phyloP scores from a whole-genome alignment of 2,329 filamentous ascomycete species.

The Calonectria hongkongensis region DNA sequence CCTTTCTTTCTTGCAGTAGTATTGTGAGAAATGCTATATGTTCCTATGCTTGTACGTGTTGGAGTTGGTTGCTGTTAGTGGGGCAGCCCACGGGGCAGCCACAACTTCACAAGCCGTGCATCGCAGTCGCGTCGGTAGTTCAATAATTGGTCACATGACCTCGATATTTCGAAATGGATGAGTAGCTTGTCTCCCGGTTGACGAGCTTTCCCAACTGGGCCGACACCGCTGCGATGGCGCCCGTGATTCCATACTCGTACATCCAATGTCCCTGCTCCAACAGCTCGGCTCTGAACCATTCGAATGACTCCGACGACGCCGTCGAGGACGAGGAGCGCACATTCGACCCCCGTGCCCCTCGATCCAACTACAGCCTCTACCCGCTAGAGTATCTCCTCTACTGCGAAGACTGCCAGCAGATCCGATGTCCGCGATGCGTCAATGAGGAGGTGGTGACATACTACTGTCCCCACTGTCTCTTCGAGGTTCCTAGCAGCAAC shows the following conservation, averaged over 20 bases:
- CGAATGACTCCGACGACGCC: constrained; percentile 58
- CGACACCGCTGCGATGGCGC: constrained; percentile 64
- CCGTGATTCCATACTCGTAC: constrained; percentile 77
- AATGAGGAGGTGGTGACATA: constrained; percentile 95
- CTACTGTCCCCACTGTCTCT: constrained; percentile 96
- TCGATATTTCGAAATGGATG: constrained; percentile 41
- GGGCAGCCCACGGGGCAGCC: neutral
- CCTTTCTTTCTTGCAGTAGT: too few species aligned
- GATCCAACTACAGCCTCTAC: constrained; percentile 93
- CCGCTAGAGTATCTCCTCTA: constrained; percentile 95
- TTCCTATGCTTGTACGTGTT: neutral
- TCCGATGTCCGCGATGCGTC: constrained; percentile 93
- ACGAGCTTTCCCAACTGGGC: constrained; percentile 44
- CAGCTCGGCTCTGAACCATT: constrained; percentile 59
- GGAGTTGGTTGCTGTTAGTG: neutral
- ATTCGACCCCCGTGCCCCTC: constrained; percentile 89
- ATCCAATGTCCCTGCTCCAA: constrained; percentile 81
- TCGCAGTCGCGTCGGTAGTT: neutral
- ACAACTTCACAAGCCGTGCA: neutral
- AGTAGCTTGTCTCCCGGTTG: constrained; percentile 44
- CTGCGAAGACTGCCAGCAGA: constrained; percentile 98
- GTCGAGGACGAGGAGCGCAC: constrained; percentile 83
- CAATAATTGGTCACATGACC: constrained; percentile 28
- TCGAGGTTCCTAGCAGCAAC: constrained; percentile 95
- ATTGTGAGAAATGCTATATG: too few species aligned